These are phyloP conservation scores for Boletus rubropictus DNA, from an alignment of 768 basidiomycete species.

Conservation along the genomic window DNA sequence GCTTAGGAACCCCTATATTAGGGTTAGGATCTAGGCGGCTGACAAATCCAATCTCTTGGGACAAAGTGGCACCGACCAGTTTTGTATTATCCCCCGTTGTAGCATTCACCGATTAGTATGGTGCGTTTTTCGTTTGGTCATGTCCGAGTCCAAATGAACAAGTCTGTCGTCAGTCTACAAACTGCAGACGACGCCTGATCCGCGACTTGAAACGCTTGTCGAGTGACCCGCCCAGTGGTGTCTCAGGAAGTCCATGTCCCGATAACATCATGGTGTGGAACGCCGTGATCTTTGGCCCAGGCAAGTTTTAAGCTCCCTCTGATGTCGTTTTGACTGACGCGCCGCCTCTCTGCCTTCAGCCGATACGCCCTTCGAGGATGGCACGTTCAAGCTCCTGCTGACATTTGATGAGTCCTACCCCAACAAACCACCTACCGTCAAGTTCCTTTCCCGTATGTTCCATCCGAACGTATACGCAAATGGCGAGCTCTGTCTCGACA, in stretches of 20 bases:
- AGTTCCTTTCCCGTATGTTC: slow-evolving; percentile 97
- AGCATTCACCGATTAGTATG: slow-evolving; percentile 10
- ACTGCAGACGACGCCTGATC: slow-evolving; percentile 91
- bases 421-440: slow-evolving; percentile 96
- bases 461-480: slow-evolving; percentile 99
- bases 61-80: background rate
- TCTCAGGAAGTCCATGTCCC: slow-evolving; percentile 93
- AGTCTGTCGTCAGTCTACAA: slow-evolving; percentile 62
- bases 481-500: slow-evolving; percentile 96
- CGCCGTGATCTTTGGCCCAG: slow-evolving; percentile 98
- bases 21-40: slow-evolving; percentile 24
- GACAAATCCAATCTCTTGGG: slow-evolving; percentile 13
- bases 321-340: background rate
- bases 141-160: background rate
- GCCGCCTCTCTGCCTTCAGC: slow-evolving; percentile 39
- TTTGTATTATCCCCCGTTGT: background rate
- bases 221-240: slow-evolving; percentile 91
- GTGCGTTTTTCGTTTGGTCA: slow-evolving; percentile 6
- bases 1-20: slow-evolving; percentile 9
- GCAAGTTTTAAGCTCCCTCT: slow-evolving; percentile 44
- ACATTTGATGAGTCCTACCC: slow-evolving; percentile 98
- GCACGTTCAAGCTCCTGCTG: slow-evolving; percentile 93
- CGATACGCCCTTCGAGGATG: slow-evolving; percentile 98
- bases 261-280: slow-evolving; percentile 99
- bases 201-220: slow-evolving; percentile 97